A percentile compares a stretch with the other conserved stretches of the same genome.
Evolutionary conservation across 1,139 yeast species (phyloP).

Genomic region (Magnusiomyces ingens): DNA sequence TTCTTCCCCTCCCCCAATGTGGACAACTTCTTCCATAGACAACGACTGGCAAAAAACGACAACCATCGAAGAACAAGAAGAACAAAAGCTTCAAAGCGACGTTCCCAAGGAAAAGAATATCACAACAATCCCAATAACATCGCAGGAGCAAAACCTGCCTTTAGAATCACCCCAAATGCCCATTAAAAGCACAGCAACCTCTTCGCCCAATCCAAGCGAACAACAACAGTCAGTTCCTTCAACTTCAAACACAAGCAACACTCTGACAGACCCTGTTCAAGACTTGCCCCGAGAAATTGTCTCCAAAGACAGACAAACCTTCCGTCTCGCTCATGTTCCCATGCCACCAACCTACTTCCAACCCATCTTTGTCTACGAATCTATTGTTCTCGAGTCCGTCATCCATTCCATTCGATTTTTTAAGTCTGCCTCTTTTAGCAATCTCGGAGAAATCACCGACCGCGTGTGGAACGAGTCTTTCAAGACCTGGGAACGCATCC

Average conservation of each 20-base stretch:
- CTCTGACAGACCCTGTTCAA: neutral
- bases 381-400: conserved; percentile 5
- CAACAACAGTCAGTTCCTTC: neutral
- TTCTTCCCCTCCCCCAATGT: too few relatives aligned
- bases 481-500: conserved; percentile 5
- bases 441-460: conserved; percentile 1
- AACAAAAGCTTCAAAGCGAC: too few relatives aligned
- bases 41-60: neutral
- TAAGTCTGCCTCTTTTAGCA: conserved; percentile 1
- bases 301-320: neutral
- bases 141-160: too few relatives aligned
- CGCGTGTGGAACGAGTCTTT: conserved; percentile 2
- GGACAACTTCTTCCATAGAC: neutral
- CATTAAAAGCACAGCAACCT: too few relatives aligned
- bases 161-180: too few relatives aligned
- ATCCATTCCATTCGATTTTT: conserved; percentile 1
- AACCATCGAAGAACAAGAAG: neutral
- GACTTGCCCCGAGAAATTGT: neutral
- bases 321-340: neutral
- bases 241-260: neutral
- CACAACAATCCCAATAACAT: too few relatives aligned
- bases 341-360: conserved; percentile 4
- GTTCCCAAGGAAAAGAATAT: neutral
- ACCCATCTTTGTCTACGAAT: conserved; percentile 5
- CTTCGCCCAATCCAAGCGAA: too few relatives aligned